Conservation (phyloP, 768 basidiomycete genomes). For the Phallus indusiatus region DNA sequence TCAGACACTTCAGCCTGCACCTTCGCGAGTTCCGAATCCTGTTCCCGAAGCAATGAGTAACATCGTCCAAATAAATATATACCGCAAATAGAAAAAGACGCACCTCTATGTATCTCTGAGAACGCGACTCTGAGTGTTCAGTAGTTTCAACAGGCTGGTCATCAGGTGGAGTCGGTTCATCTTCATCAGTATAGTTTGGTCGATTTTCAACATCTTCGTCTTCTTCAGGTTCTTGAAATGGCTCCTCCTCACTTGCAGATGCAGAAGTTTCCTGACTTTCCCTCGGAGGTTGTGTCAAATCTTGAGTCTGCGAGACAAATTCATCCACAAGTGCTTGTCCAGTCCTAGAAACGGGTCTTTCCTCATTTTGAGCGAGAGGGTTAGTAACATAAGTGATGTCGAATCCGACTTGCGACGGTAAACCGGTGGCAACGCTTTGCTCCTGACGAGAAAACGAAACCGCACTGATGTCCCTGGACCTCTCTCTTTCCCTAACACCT, state of each 20-base stretch:
- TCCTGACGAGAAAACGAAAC: neutral
- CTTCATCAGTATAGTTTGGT: constrained; percentile 14
- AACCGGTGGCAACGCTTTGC: constrained; percentile 7
- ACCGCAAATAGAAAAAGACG: neutral
- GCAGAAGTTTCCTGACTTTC: neutral
- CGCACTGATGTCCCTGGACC: constrained; percentile 24
- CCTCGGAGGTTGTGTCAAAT: neutral
- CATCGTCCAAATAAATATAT: neutral
- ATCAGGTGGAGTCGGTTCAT: constrained; percentile 1
- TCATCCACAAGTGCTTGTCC: constrained; percentile 2
- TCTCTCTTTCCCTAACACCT: constrained; percentile 65
- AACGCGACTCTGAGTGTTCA: neutral
- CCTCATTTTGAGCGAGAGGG: constrained; percentile 3
- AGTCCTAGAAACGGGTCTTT: constrained; percentile 8
- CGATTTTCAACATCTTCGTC: constrained; percentile 16
- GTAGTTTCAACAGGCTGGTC: neutral
- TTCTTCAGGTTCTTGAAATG: constrained; percentile 18
- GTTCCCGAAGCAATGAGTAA: neutral
- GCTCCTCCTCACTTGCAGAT: constrained; percentile 5
- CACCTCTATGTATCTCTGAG: constrained; percentile 7
- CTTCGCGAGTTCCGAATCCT: constrained; percentile 5
- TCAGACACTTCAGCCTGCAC: constrained; percentile 27
- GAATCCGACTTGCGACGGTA: constrained; percentile 16
- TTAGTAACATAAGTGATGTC: constrained; percentile 1
- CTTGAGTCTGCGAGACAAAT: neutral